These are phyloP conservation scores for Aspergillus terreus DNA, from an alignment of 2,329 filamentous ascomycete species.

Conservation along the genomic window DNA sequence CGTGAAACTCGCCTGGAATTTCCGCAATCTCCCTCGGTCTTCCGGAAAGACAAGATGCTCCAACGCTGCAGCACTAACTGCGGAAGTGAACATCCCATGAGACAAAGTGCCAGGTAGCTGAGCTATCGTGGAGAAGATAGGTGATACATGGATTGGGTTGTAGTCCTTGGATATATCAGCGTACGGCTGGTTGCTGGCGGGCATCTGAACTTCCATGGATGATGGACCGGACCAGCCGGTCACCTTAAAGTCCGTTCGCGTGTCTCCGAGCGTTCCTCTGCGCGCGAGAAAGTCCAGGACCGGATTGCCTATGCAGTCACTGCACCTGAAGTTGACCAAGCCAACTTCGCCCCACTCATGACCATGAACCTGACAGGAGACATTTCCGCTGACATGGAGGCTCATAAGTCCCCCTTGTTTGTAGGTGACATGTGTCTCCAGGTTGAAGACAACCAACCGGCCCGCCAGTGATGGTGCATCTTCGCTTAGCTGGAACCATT, in stretches of 20 bases:
- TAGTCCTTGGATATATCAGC: slow-evolving; percentile 92
- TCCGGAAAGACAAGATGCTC: slow-evolving; percentile 93
- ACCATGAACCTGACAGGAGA: background rate
- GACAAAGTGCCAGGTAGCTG: slow-evolving; percentile 92
- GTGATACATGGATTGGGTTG: slow-evolving; percentile 95
- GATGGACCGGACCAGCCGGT: slow-evolving; percentile 10
- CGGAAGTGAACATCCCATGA: slow-evolving; percentile 97
- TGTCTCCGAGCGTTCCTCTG: slow-evolving; percentile 3
- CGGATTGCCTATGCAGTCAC: slow-evolving; percentile 12
- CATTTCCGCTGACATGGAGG: slow-evolving; percentile 11
- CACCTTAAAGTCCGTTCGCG: slow-evolving; percentile 1
- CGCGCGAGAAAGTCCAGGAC: slow-evolving; percentile 16
- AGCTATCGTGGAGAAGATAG: slow-evolving; percentile 91
- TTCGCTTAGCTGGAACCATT: slow-evolving; percentile 10
- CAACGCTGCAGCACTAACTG: slow-evolving; percentile 86
- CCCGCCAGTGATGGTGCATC: slow-evolving; percentile 7
- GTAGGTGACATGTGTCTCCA: slow-evolving; percentile 9
- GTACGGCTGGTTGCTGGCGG: slow-evolving; percentile 91
- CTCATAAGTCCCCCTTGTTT: background rate
- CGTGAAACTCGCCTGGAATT: slow-evolving; percentile 86
- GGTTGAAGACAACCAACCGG: slow-evolving; percentile 6
- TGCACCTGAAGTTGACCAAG: slow-evolving; percentile 5
- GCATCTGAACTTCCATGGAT: slow-evolving; percentile 72
- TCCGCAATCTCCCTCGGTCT: slow-evolving; percentile 82
- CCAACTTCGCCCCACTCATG: slow-evolving; percentile 1